Percentiles rank a stretch among this genome's conserved stretches.
Evolutionary conservation across 805 yeast genomes (phyloP).

Genomic region (Candida orba): DNA sequence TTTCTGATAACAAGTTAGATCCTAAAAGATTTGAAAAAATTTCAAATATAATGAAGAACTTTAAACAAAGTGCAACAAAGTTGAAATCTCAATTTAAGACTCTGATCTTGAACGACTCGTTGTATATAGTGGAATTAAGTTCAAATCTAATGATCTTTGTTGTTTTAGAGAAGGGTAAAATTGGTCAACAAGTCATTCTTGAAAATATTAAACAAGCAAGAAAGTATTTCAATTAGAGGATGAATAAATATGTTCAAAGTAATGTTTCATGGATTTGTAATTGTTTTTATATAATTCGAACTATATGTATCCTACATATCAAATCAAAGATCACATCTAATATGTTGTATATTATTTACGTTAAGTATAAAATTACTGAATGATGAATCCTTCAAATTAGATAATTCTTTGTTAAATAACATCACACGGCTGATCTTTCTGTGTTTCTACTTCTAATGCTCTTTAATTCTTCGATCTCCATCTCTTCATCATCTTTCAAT

Average conservation of each 20-base stretch:
- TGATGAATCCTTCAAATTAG: too few species aligned
- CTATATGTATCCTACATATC: too few species aligned
- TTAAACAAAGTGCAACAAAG: slow-evolving; percentile 86
- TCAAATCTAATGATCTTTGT: slow-evolving; percentile 57
- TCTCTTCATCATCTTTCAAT: too few species aligned
- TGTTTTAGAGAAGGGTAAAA: slow-evolving; percentile 36
- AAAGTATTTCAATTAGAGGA: slow-evolving; percentile 24
- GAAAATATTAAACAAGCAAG: slow-evolving; percentile 54
- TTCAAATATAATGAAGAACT: slow-evolving; percentile 87
- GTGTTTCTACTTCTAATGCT: too few species aligned
- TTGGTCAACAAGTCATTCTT: slow-evolving; percentile 34
- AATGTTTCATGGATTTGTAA: too few species aligned
- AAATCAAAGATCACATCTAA: too few species aligned
- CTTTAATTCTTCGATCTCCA: background rate
- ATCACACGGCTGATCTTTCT: too few species aligned
- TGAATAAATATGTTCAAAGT: too few species aligned
- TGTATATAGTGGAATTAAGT: slow-evolving; percentile 49
- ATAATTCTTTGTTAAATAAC: too few species aligned
- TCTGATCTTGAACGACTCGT: slow-evolving; percentile 55
- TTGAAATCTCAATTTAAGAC: slow-evolving; percentile 79
- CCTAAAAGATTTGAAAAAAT: slow-evolving; percentile 93
- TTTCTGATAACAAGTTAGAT: slow-evolving; percentile 40
- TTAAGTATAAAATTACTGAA: too few species aligned
- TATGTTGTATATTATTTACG: too few species aligned
- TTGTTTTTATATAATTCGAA: too few species aligned